Evolutionary conservation across 306 rosid species (phyloP), one percentile per base, ranked within the genome.

Genomic region (Mucuna pruriens): DNA sequence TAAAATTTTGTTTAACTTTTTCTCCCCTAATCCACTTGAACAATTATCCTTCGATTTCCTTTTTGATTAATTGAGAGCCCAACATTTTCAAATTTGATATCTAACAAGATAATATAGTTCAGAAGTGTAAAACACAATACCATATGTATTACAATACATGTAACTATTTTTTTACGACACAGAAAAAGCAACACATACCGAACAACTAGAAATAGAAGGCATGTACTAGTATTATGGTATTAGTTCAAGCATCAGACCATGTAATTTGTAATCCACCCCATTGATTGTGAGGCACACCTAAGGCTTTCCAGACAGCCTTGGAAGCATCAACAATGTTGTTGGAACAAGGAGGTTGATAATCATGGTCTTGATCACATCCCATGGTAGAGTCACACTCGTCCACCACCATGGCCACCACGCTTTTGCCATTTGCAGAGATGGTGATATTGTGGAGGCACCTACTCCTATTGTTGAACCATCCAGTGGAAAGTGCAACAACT

Each of bases 331-430:
- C 87, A 26, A 79, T 34, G 4, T 87, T 82, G n/a, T 82, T 71
- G 0, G 2, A 0, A 33, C 90, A 87, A 0, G 84, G 88, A 34
- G 84, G 89, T 63, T 89, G 82, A 46, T 20, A 85, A 66, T 61
- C 88, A 68, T 87, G 91, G 0, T 79, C 89, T 0, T 68, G 62
- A 79, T 89, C 89, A 60, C 86, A 89, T 12, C 96, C 93, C 34
- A 3, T 73, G 0, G 79, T 85, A 2, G 96, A 89, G 31, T 89
- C 93, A 81, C 92, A 89, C 78, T 89, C 92, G 16, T 91, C 96
- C 10, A 91, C 90, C 29, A 91, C 96, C 80, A 1, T 71, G 0
- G 89, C 95, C 1, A 60, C 58, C 26, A 90, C 94, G 2, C 52
- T 84, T 2, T 55, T 71, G 2, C 97, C 91, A 65, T 89, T 85